Base-by-base conservation (phyloP, 768 basidiomycete species). In the Psilocybe tampanensis region DNA sequence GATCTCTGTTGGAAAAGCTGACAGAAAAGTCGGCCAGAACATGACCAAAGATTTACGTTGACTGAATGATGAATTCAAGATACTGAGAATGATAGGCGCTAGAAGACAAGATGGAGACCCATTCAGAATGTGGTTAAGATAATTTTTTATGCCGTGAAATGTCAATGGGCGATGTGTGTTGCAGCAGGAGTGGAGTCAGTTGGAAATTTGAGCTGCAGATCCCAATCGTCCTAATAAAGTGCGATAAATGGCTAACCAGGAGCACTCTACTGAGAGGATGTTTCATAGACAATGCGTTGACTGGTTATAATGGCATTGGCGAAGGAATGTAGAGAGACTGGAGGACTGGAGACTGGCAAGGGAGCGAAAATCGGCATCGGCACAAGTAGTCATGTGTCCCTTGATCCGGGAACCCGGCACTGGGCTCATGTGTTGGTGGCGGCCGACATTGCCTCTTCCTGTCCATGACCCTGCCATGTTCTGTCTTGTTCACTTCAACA, bases 61-160 rank as follows among this genome's bases (percentile, higher is more conserved):
- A 48, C 21, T 8, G 43, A 21, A 24, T 18, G 18, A 7, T 17
- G 43, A 24, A 21, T 19, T 42, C 17, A 42, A 17, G 15, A 42
- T 42, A 42, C 6, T 44, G 47, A 48, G 29, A n/a, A 19, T 48
- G 47, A 48, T 29, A 48, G 47, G 29, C 47, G 47, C 47, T 48
- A 48, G 47, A 48, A 48, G 47, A 29, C 47, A 48, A 26, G 13
- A 17, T 48, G n/a, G 47, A 7, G 26, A 29, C 26, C n/a, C 47
- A 33, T n/a, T 48, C 47, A 18, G n/a, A 48, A 29, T 39, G 13
- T 15, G 36, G 12, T 39, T 39, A 39, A 13, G n/a, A 5, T 6
- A 39, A 15, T 8, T 39, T 15, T 39, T 5, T 39, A 39, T 39
- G 36, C 36, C 36, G 36, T 39, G 36, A 39, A 39, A n/a, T n/a